Conservation (phyloP, 306 rosid species). For the Erythrophleum fordii region DNA sequence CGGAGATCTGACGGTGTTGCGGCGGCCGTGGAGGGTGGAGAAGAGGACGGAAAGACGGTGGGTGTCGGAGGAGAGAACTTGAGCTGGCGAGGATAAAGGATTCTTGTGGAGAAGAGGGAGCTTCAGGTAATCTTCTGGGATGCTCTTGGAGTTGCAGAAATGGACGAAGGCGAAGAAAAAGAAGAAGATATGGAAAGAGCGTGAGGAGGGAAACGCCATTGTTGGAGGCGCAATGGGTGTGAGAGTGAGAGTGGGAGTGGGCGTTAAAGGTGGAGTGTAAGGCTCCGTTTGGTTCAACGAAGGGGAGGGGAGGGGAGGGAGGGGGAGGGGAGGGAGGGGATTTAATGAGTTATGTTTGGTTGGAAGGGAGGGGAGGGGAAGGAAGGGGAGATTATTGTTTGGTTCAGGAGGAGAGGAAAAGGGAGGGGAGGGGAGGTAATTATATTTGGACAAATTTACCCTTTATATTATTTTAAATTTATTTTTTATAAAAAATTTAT, state of each 20-base stretch:
- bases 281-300: too few species aligned
- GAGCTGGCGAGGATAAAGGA: constrained; percentile 48
- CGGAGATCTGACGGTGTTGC: constrained; percentile 39
- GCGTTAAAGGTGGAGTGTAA: neutral
- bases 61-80: constrained; percentile 55
- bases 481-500: too few species aligned
- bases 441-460: too few species aligned
- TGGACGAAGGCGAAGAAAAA: constrained; percentile 12
- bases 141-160: constrained; percentile 28
- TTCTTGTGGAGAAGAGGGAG: constrained; percentile 54
- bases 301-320: too few species aligned
- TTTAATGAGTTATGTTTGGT: too few species aligned
- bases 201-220: constrained; percentile 40
- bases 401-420: too few species aligned
- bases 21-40: constrained; percentile 34
- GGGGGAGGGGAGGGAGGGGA: too few species aligned
- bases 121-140: constrained; percentile 42
- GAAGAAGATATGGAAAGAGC: constrained; percentile 16
- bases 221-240: neutral
- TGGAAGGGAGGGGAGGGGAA: too few species aligned
- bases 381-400: too few species aligned
- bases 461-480: too few species aligned
- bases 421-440: too few species aligned
- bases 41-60: constrained; percentile 64
- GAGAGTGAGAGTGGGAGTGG: neutral